Percentiles rank a stretch among this genome's conserved stretches.
Evolutionary conservation across 2,329 filamentous ascomycete genomes (phyloP).

Genomic region (Alternaria arborescens): DNA sequence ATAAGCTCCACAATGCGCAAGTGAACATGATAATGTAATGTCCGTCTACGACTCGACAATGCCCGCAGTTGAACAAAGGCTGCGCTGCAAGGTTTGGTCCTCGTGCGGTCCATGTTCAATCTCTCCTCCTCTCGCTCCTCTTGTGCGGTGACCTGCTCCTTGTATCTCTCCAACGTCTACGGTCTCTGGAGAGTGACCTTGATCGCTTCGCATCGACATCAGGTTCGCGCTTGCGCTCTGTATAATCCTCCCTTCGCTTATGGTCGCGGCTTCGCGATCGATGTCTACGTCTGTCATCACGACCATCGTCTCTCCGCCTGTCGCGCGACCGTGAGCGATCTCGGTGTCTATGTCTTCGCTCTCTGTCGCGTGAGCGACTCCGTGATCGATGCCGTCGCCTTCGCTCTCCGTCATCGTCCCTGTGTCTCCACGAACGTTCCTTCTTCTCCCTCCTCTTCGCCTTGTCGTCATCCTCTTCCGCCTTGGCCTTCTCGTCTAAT

Average conservation of each 20-base stretch:
- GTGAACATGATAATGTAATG: neutral
- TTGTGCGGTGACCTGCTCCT: conserved; percentile 34
- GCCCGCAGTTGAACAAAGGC: neutral
- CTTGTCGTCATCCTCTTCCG: conserved; percentile 40
- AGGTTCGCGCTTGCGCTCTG: conserved; percentile 34
- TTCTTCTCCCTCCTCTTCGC: conserved; percentile 31
- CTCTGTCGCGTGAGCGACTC: conserved; percentile 40
- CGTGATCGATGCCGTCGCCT: conserved; percentile 37
- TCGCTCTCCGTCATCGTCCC: conserved; percentile 35
- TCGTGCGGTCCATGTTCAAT: conserved; percentile 5
- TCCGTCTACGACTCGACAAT: neutral
- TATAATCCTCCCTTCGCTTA: conserved; percentile 33
- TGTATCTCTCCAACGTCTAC: conserved; percentile 23
- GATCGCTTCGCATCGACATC: conserved; percentile 36
- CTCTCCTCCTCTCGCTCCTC: conserved; percentile 17
- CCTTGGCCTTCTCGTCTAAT: conserved; percentile 59
- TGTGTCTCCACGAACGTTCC: conserved; percentile 36
- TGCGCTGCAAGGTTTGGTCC: too few relatives aligned
- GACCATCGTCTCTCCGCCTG: conserved; percentile 33
- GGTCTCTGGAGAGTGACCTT: conserved; percentile 34
- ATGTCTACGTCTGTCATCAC: conserved; percentile 42
- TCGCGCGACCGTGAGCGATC: conserved; percentile 44
- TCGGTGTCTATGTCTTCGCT: conserved; percentile 38
- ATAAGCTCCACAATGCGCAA: neutral
- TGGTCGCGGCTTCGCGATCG: conserved; percentile 44